Evolutionary conservation across 164 flowering plant species (phyloP).

Genomic region (Kingdonia uniflora): DNA sequence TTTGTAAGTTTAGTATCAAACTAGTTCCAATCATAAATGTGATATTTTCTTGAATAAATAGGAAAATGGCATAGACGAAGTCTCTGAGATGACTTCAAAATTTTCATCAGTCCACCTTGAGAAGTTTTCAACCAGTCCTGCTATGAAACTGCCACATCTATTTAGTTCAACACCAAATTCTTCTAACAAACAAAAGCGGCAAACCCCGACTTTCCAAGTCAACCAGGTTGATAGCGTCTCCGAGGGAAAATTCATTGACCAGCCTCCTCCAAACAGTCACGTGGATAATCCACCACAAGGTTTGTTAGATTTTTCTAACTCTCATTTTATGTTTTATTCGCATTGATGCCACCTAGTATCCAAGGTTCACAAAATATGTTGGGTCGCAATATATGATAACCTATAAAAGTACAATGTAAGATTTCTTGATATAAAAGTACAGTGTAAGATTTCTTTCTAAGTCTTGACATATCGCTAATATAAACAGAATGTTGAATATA

Average conservation of each 20-base stretch:
- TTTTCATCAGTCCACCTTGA: constrained; percentile 69
- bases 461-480: not conserved
- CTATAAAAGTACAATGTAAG: no score
- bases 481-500: constrained; percentile 3
- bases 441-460: not conserved
- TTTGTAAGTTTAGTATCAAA: no score
- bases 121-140: constrained; percentile 54
- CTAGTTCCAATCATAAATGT: not conserved
- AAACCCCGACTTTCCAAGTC: constrained; percentile 29
- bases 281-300: constrained; percentile 52
- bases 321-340: not conserved
- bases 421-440: no score
- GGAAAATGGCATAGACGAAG: constrained; percentile 58
- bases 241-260: constrained; percentile 41
- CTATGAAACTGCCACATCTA: constrained; percentile 85
- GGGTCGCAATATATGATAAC: no score
- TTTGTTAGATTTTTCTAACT: constrained; percentile 17
- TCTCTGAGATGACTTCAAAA: constrained; percentile 52
- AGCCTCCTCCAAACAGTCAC: constrained; percentile 31
- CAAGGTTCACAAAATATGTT: no score
- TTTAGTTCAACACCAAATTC: constrained; percentile 84
- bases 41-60: constrained; percentile 18
- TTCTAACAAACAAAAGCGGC: constrained; percentile 67
- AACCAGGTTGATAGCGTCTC: constrained; percentile 39
- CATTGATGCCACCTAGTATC: not conserved